These are phyloP conservation scores for Diaporthe velutina DNA, from an alignment of 2,329 filamentous ascomycete species.

Conservation along the genomic window DNA sequence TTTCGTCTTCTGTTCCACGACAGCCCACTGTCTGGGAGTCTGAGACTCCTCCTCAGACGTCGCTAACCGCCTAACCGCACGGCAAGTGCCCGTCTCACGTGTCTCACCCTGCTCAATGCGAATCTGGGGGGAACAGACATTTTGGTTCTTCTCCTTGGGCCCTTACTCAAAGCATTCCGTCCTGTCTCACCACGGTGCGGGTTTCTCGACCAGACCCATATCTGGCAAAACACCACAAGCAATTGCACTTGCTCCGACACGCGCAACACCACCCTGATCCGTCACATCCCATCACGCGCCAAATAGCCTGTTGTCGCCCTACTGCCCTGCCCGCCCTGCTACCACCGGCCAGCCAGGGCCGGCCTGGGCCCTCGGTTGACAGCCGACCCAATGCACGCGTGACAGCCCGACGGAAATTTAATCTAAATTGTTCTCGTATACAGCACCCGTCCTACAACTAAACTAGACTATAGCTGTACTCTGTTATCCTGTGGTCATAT, in stretches of 20 bases:
- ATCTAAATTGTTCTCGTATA: slow-evolving; percentile 27
- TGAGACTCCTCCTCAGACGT: slow-evolving; percentile 4
- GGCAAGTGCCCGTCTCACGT: slow-evolving; percentile 20
- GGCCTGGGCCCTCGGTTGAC: slow-evolving; percentile 20
- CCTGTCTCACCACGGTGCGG: background rate
- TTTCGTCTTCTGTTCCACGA: background rate
- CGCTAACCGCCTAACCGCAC: slow-evolving; percentile 9
- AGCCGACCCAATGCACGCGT: slow-evolving; percentile 30
- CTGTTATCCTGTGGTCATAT: slow-evolving; percentile 3
- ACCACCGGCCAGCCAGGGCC: background rate
- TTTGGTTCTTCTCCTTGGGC: background rate
- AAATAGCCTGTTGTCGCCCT: background rate
- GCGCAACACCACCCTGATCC: background rate
- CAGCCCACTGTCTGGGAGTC: slow-evolving; percentile 9
- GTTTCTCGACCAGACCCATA: slow-evolving; percentile 7
- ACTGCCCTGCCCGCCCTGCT: background rate
- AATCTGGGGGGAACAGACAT: slow-evolving; percentile 13
- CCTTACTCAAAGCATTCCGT: background rate
- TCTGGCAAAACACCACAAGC: slow-evolving; percentile 8
- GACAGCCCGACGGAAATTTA: slow-evolving; percentile 20
- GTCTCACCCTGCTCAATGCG: slow-evolving; percentile 16
- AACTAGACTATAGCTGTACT: background rate
- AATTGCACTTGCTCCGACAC: background rate
- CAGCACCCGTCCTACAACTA: background rate
- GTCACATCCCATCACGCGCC: background rate